Conservation (phyloP, 805 yeast species). For the Teunomyces barrocoloradensis region DNA sequence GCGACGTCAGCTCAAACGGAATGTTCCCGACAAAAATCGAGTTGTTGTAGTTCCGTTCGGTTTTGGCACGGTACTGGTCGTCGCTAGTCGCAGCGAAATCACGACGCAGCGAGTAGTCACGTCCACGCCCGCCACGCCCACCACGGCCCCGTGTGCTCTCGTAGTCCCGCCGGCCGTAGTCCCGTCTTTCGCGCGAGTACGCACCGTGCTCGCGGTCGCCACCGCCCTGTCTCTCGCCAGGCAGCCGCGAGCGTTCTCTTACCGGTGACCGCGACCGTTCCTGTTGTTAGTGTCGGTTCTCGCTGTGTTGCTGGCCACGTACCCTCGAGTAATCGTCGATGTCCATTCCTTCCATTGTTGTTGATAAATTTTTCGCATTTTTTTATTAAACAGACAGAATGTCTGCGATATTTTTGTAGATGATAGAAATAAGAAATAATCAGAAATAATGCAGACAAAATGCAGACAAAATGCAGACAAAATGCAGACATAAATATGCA, state of each 20-base stretch:
- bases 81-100: constrained; percentile 27
- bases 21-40: constrained; percentile 73
- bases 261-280: constrained; percentile 29
- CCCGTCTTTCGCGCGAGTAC: constrained; percentile 12
- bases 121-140: constrained; percentile 7
- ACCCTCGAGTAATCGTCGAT: constrained; percentile 62
- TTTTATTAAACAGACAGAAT: not conserved
- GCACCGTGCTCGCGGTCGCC: constrained; percentile 5
- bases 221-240: not conserved
- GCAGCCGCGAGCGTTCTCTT: constrained; percentile 17
- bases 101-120: constrained; percentile 17
- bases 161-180: constrained; percentile 2
- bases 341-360: constrained; percentile 58
- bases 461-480: too few species aligned
- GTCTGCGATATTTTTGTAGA: not conserved
- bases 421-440: too few species aligned
- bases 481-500: not conserved
- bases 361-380: not conserved
- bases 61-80: constrained; percentile 30
- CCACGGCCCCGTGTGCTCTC: constrained; percentile 12
- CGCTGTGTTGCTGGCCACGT: constrained; percentile 26
- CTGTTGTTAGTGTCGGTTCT: constrained; percentile 10
- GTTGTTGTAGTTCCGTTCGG: constrained; percentile 60
- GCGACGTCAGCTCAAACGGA: constrained; percentile 61
- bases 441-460: too few species aligned